Evolutionary conservation across 2,329 filamentous ascomycete species (phyloP).

Genomic region (Verticillium zaregamsianum): DNA sequence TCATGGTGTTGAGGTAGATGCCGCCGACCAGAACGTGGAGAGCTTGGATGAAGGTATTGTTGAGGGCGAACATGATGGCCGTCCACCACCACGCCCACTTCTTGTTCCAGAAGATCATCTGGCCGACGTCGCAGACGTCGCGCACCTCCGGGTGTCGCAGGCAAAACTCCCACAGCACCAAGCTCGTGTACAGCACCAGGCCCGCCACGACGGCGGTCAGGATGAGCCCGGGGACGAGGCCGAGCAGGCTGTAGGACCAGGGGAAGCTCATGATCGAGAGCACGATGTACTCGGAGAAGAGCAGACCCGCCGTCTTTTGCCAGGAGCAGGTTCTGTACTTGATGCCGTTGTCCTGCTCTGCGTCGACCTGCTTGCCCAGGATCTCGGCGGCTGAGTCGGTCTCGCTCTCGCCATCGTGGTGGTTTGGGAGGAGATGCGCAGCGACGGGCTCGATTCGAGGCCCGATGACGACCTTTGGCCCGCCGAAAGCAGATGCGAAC

Average conservation of each 20-base stretch:
- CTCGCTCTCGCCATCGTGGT: constrained; percentile 29
- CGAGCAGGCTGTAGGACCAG: constrained; percentile 84
- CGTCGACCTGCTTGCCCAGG: constrained; percentile 63
- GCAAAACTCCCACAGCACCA: constrained; percentile 74
- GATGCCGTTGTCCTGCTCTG: constrained; percentile 75
- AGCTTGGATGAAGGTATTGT: constrained; percentile 70
- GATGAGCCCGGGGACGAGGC: constrained; percentile 79
- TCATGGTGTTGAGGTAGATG: constrained; percentile 88
- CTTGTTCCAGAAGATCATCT: constrained; percentile 87
- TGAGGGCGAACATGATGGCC: constrained; percentile 85
- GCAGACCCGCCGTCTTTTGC: constrained; percentile 87
- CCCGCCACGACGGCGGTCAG: constrained; percentile 74
- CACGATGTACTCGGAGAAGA: constrained; percentile 88
- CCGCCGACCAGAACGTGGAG: constrained; percentile 80
- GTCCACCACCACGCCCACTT: constrained; percentile 66
- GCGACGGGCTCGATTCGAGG: constrained; percentile 48
- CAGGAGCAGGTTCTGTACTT: constrained; percentile 92
- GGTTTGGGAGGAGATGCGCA: constrained; percentile 22
- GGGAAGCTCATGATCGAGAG: constrained; percentile 86
- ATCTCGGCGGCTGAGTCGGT: constrained; percentile 43
- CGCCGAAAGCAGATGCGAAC: constrained; percentile 26
- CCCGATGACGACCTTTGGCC: constrained; percentile 37
- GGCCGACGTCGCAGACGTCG: constrained; percentile 93
- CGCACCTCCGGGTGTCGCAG: constrained; percentile 84
- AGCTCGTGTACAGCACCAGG: constrained; percentile 73